phyloP scores from a whole-genome alignment of 2,329 filamentous ascomycete species.

The Biscogniauxia marginata region DNA sequence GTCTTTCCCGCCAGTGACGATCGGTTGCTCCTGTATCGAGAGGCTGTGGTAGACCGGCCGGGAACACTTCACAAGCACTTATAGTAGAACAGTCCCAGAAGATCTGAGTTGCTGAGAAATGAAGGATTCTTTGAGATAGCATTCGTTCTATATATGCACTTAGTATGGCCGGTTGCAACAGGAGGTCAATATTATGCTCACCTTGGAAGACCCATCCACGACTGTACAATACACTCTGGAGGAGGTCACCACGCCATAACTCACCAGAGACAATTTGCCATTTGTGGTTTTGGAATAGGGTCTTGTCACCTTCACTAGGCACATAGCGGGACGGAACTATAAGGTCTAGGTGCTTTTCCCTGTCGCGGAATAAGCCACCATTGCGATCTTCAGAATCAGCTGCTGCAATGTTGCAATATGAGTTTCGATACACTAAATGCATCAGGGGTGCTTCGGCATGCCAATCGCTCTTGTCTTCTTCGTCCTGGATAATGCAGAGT shows the following conservation, averaged over 20 bases:
- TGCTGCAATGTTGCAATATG: slow-evolving; percentile 6
- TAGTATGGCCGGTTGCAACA: background rate
- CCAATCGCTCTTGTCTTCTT: slow-evolving; percentile 12
- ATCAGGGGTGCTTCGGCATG: slow-evolving; percentile 3
- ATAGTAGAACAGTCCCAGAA: slow-evolving; percentile 1
- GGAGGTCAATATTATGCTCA: background rate
- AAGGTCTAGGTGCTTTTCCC: background rate
- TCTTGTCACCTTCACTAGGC: background rate
- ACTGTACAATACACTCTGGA: background rate
- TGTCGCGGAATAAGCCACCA: background rate
- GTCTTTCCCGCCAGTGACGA: background rate
- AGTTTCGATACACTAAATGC: slow-evolving; percentile 3
- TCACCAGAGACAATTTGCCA: background rate
- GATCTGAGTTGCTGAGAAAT: background rate
- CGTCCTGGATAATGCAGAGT: slow-evolving; percentile 11
- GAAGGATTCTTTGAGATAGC: background rate
- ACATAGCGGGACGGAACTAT: background rate
- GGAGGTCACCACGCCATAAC: background rate
- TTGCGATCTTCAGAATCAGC: background rate
- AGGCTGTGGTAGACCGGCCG: background rate
- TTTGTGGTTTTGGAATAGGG: background rate
- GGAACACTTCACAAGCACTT: background rate
- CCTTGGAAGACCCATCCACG: background rate
- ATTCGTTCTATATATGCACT: background rate
- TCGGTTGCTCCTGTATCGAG: background rate